Evolutionary conservation across 164 flowering plant species (phyloP).

Genomic region (Pachysandra terminalis): DNA sequence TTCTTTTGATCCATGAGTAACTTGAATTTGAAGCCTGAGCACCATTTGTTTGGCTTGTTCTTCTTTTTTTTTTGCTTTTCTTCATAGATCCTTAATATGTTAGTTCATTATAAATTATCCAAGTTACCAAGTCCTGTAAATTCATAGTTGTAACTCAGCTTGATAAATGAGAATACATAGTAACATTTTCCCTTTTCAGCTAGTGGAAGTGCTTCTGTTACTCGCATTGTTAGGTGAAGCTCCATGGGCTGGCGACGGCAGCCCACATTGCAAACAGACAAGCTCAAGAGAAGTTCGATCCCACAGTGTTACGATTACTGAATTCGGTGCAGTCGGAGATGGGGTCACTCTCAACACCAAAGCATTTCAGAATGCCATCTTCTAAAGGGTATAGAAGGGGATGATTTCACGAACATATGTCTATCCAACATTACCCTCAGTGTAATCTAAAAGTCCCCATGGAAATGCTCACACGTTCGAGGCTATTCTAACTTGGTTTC

Average conservation of each 20-base stretch:
- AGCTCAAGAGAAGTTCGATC: slow-evolving; percentile 39
- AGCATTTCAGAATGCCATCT: slow-evolving; percentile 81
- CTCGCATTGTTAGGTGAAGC: slow-evolving; percentile 34
- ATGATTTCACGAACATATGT: slow-evolving; percentile 47
- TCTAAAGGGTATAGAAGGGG: slow-evolving; percentile 67
- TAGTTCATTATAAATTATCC: neutral
- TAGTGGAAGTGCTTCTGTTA: slow-evolving; percentile 46
- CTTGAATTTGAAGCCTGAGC: slow-evolving; percentile 1
- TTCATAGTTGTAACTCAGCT: slow-evolving; percentile 4
- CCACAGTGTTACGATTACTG: slow-evolving; percentile 65
- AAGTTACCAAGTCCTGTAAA: neutral
- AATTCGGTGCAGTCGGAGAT: slow-evolving; percentile 88
- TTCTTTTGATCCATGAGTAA: slow-evolving; percentile 12
- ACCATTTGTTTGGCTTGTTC: neutral
- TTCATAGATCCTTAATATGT: neutral
- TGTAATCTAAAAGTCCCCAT: slow-evolving; percentile 36
- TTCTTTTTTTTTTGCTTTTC: neutral
- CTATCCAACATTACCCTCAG: slow-evolving; percentile 45
- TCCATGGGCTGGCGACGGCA: slow-evolving; percentile 33
- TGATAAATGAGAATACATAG: too few relatives aligned
- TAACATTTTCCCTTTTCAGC: slow-evolving; percentile 16
- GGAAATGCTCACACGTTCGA: slow-evolving; percentile 58
- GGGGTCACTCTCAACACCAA: slow-evolving; percentile 74
- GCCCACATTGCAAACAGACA: slow-evolving; percentile 31
- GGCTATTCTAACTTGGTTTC: slow-evolving; percentile 57